Evolutionary conservation across 345 rosid genomes (phyloP).

Genomic region (Eucalyptus erythrocorys): DNA sequence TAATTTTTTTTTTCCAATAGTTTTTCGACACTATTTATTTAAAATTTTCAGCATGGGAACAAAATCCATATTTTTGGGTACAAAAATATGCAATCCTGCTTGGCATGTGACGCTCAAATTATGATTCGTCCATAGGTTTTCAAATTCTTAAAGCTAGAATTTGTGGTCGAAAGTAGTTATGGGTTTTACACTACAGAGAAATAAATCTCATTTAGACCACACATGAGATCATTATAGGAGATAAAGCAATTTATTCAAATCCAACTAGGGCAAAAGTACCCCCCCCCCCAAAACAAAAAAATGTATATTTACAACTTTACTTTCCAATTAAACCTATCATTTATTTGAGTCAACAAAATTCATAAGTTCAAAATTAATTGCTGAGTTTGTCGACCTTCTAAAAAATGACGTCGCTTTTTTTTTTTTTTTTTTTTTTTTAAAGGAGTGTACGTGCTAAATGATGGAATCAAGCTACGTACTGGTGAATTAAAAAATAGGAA

Average conservation of each 20-base stretch:
- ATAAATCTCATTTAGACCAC: neutral
- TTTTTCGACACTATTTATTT: neutral
- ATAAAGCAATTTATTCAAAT: neutral
- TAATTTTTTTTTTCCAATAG: neutral
- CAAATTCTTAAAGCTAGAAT: neutral
- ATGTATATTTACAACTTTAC: neutral
- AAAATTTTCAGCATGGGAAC: neutral
- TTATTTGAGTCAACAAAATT: neutral
- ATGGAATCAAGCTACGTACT: neutral
- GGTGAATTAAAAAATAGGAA: neutral
- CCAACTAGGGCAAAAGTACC: neutral
- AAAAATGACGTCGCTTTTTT: neutral
- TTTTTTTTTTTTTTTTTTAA: neutral
- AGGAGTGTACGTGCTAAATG: neutral
- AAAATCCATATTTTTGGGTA: neutral
- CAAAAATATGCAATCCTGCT: neutral
- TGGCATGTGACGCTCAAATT: neutral
- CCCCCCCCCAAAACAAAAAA: accelerated
- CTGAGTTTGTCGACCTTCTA: neutral
- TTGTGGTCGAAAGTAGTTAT: neutral
- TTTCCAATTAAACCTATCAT: neutral
- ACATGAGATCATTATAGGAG: neutral
- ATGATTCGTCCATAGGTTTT: neutral
- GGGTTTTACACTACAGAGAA: neutral
- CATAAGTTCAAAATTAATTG: neutral